A percentile compares a stretch with the other conserved stretches of the same genome.
Conservation (phyloP, 2,329 filamentous ascomycete genomes). For the Leptosphaerulina australis region DNA sequence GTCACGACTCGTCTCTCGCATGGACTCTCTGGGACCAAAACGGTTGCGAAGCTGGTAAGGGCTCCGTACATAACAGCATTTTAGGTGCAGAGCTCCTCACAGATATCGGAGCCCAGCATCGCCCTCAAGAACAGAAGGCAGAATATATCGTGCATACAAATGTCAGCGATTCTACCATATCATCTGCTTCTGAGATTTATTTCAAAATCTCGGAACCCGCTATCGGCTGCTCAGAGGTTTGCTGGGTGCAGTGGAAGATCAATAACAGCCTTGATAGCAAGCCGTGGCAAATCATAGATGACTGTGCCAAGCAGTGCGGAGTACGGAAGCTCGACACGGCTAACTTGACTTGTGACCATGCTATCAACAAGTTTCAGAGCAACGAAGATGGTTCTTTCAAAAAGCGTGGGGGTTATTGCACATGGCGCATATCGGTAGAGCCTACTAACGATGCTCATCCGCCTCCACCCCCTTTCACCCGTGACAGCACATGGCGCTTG, state of each 20-base stretch:
- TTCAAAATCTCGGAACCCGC: slow-evolving; percentile 1
- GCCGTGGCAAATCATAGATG: slow-evolving; percentile 1
- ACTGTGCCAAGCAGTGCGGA: slow-evolving; percentile 5
- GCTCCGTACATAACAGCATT: not conserved
- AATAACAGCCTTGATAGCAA: not conserved
- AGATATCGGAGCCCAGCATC: not conserved
- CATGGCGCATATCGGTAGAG: slow-evolving; percentile 2
- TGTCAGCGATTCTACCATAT: not conserved
- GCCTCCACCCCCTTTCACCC: not conserved
- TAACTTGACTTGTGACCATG: not conserved
- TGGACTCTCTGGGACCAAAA: slow-evolving; percentile 18
- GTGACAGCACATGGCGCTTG: slow-evolving; percentile 20
- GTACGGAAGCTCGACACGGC: not conserved
- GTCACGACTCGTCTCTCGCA: not conserved
- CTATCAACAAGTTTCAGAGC: slow-evolving; percentile 4
- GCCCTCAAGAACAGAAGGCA: not conserved
- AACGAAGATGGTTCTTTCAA: not conserved
- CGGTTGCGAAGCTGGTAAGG: slow-evolving; percentile 9
- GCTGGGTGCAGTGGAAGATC: slow-evolving; percentile 1
- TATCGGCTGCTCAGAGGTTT: not conserved
- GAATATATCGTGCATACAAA: not conserved
- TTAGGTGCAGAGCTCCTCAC: not conserved
- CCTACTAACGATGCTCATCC: not conserved
- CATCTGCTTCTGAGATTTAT: not conserved
- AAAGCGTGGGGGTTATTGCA: slow-evolving; percentile 11